Base-by-base conservation (phyloP, 768 basidiomycete species). In the Exsudoporus frostii region DNA sequence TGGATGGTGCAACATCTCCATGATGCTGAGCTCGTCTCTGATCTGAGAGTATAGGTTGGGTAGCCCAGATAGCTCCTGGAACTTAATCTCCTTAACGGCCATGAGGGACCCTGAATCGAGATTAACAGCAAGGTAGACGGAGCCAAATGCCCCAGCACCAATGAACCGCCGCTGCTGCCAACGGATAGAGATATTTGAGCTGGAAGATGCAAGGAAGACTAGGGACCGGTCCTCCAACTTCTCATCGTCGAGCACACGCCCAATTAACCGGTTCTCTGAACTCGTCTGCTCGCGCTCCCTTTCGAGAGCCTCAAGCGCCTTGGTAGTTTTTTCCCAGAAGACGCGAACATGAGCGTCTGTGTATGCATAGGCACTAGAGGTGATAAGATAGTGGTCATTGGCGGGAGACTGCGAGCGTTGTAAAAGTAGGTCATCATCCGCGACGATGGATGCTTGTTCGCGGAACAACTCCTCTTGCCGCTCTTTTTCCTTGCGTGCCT, bases 111-210 rank as follows among this genome's bases (percentile, higher is more conserved):
- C 92, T 1, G 90, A 88, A 66, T 98, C 97, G 50, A 98, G 79
- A 68, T 98, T 98, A 72, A 98, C 89, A 17, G 95, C 97, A 43
- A 93, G 83, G 69, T 98, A 99, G n/a, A 99, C 97, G n/a, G 92
- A 96, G 20, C 97, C 97, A 70, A 97, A 98, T 9, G 97, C 95
- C 15, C 97, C 97, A n/a, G 94, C 86, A 46, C 96, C 97, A 61
- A 99, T 98, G 74, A 98, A 98, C 53, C 89, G 85, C 14, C 96
- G 94, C 73, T 99, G 97, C 68, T 98, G 96, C 97, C 97, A 99
- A 37, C 91, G 84, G 55, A 98, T 87, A 3, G 93, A 91, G 56
- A 98, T 92, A 62, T 96, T 97, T 25, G 93, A 94, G 37, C 86
- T 86, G n/a, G 92, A 92, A 2, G 93, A 93, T 1, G 97, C 97